Evolutionary conservation across 1,139 yeast genomes (phyloP), one percentile per base, ranked within the genome.

Genomic region (Suhomyces bolitotheri): DNA sequence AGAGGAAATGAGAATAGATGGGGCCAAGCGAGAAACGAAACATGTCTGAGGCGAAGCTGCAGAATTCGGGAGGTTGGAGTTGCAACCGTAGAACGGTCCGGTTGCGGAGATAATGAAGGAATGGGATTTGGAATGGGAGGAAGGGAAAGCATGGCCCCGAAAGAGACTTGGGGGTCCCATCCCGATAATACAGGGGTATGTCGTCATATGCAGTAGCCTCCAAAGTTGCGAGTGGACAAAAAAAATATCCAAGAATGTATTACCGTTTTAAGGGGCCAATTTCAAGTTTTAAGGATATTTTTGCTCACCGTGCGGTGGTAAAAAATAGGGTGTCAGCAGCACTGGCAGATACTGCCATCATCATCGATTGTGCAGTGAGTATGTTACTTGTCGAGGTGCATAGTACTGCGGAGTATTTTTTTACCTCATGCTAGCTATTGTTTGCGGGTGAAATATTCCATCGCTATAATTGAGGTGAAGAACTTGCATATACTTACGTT

Each of bases 381-480:
- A 21, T 31, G 25, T 31, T 19, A 13, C 16, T 25, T 25, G 23
- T 21, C 29, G 20, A 17, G 20, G 7, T 17, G 20, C 20, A 17
- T 6, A 17, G 5, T 7, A 7, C n/a, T 22, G 7, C 11, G 7
- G 12, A 10, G 11, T 10, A 7, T 22, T 22, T 22, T 31, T 23
- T 31, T 32, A 27, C 22, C 30, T 25, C 26, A 17, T 23, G 30
- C 22, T 20, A 26, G 15, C 31, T 22, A 24, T 30, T 33, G 37
- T 27, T 25, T 21, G 12, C 27, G 19, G 30, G 30, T 24, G 37
- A 29, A 31, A 14, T 29, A 25, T 24, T 25, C 25, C 32, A 31
- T 37, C 34, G 33, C 32, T 33, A 29, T 33, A 33, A 37, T 30
- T 37, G 31, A 31, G 34, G 34, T 30, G 17, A 33, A 27, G 16